These are phyloP conservation scores for Shiraia bambusicola DNA, from an alignment of 2,329 filamentous ascomycete species.

Conservation along the genomic window DNA sequence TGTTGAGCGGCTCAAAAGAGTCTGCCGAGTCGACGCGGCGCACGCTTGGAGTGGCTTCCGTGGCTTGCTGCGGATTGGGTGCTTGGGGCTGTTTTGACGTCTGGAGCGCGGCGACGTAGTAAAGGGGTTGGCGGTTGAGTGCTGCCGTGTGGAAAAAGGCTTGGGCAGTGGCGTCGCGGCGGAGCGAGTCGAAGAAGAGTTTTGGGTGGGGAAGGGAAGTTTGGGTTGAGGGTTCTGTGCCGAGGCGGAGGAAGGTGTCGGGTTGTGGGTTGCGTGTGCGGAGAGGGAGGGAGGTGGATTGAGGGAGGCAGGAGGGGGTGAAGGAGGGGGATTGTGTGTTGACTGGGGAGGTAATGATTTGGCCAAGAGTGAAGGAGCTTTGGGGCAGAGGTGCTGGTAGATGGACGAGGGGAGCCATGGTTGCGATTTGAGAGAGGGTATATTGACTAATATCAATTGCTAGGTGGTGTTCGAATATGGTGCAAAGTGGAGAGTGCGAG, in stretches of 20 bases:
- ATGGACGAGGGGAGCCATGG: conserved; percentile 24
- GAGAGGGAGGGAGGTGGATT: conserved; percentile 1
- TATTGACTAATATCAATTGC: conserved; percentile 1
- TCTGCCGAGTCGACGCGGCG: conserved; percentile 27
- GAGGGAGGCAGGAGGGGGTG: conserved; percentile 12
- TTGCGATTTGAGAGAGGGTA: conserved; percentile 2
- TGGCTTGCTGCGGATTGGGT: conserved; percentile 19
- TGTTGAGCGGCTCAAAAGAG: conserved; percentile 1
- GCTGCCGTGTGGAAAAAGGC: conserved; percentile 26
- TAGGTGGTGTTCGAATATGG: not conserved
- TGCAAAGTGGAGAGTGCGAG: too few relatives aligned
- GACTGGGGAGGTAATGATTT: conserved; percentile 31
- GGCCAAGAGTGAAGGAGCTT: conserved; percentile 25
- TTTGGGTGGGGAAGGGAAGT: conserved; percentile 15
- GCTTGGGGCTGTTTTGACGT: conserved; percentile 44
- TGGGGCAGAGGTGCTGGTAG: conserved; percentile 29
- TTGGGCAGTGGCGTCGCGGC: conserved; percentile 19
- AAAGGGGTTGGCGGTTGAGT: conserved; percentile 49
- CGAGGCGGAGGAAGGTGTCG: conserved; percentile 11
- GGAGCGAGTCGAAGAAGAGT: conserved; percentile 26
- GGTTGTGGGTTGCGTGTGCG: conserved; percentile 11
- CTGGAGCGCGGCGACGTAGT: conserved; percentile 50
- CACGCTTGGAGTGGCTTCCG: conserved; percentile 13
- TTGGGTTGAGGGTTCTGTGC: conserved; percentile 22
- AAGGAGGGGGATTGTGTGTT: conserved; percentile 1